Base-by-base conservation (phyloP, 139 green algal genomes). In the Chlorella sorokiniana region DNA sequence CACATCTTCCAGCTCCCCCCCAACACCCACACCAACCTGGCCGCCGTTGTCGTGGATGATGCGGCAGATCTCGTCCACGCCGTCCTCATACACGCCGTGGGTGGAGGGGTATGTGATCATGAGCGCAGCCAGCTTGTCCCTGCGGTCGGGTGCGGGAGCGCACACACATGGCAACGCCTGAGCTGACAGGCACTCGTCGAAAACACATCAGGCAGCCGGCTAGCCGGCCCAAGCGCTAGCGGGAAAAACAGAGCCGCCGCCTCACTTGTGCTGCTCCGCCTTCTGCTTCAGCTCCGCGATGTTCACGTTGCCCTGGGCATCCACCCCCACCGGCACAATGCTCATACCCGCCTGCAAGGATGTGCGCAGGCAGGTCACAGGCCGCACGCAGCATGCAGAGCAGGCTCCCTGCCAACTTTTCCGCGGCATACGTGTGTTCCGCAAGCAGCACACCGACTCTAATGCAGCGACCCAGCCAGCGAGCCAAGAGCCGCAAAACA, bases 31-130 rank as follows among this genome's bases (percentile, higher is more conserved):
- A 27, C 73, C 37, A 35, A 80, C 77, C 75, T 89, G 85, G 48
- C 97, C 97, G 23, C 96, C 97, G 76, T 97, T 88, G 62, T 93
- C 80, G 86, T 99, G 97, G 82, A 99, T 97, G 83, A 97, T 94
- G 35, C 88, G 48, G 94, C 97, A 99, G 72, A 99, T 97, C 79
- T 98, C 92, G 78, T 98, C 93, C 67, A 99, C 92, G 6, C 93
- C 95, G 52, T 99, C 93, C 91, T 99, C 97, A 81, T 99, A 99
- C 86, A 99, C 96, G 64, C 96, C 96, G 87, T 98, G 92, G 16
- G 96, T 99, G 52, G 94, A 98, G 62, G 96, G 96, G 90, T 99
- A 99, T 27, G 96, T 99, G 86, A 99, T 97, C 97, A 99, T 99
- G 51, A 99, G 94, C 20, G 97, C 97, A 18, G 94, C 95, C 75